Evolutionary conservation across 768 basidiomycete species (phyloP), one percentile per base, ranked within the genome.

Genomic region (Mycena rebaudengoi): DNA sequence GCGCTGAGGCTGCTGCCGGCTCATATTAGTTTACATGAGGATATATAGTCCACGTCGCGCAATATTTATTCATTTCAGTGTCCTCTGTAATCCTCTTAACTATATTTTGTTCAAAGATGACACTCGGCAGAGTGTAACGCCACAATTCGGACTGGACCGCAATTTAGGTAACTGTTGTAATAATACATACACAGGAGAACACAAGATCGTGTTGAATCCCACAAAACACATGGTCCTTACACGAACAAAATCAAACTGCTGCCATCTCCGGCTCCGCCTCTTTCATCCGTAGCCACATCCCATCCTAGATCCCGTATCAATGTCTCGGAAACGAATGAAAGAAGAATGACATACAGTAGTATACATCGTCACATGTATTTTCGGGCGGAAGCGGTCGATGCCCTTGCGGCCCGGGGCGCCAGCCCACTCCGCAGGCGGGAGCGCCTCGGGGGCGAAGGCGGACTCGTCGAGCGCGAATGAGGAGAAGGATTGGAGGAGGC

Each of bases 401-500:
- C 71, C 76, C 56, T 80, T 75, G 30, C 76, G 68, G 2, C 76
- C 78, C 2, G 64, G 37, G 3, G 62, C 59, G 1, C 62, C 41
- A 12, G 74, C 71, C 82, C 82, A 82, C 20, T 76, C 75, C 11
- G 69, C 49, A 0, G 82, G 82, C 2, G 78, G 72, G 10, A 68
- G 72, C 1, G 75, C 73, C 26, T 66, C 73, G 1, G 73, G 69
- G 32, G 73, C 64, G 21, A 79, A 80, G 0, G 73, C 74, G 7
- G 74, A 73, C 20, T 72, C 71, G 21, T 76, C 79, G 23, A 82
- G 69, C 3, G 67, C 65, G 41, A 85, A 56, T 0, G 73, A 68
- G 3, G 73, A 73, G 66, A 82, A 82, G 6, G 62, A 55, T 64
- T 85, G 83, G 3, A 85, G 67, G 12, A 85, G 66, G 21, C 80